Evolutionary conservation across 2,329 filamentous ascomycete species (phyloP).

Genomic region (Balansia obtecta): DNA sequence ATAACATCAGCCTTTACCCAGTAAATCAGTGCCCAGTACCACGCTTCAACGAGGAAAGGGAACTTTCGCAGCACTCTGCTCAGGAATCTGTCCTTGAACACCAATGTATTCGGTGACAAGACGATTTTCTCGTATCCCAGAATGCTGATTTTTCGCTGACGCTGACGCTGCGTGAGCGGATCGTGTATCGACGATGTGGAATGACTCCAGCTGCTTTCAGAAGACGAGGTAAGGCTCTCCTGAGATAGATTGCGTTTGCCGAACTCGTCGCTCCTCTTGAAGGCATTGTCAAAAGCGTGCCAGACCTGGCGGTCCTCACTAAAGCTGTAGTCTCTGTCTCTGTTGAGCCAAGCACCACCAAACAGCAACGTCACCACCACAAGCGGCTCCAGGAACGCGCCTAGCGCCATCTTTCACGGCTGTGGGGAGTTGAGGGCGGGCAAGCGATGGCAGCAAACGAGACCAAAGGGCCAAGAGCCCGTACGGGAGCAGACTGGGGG

Average conservation of each 20-base stretch:
- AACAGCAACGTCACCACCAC: constrained; percentile 30
- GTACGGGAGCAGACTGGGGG: no score
- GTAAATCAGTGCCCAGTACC: constrained; percentile 49
- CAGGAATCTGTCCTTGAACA: constrained; percentile 46
- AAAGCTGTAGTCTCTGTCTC: constrained; percentile 25
- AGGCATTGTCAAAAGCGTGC: constrained; percentile 7
- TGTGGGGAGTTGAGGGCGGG: no score
- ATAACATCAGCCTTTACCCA: constrained; percentile 5
- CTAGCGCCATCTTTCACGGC: constrained; percentile 22
- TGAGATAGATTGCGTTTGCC: constrained; percentile 12
- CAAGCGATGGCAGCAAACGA: no score
- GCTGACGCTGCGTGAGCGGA: constrained; percentile 17
- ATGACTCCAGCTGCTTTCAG: constrained; percentile 12
- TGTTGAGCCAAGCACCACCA: constrained; percentile 31
- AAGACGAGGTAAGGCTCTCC: constrained; percentile 12
- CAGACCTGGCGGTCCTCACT: constrained; percentile 12
- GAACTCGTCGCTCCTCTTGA: constrained; percentile 20
- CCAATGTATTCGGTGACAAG: constrained; percentile 34
- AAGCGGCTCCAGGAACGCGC: constrained; percentile 28
- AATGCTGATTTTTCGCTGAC: constrained; percentile 22
- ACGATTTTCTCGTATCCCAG: constrained; percentile 19
- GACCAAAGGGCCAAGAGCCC: no score
- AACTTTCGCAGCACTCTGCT: constrained; percentile 53
- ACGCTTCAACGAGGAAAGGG: constrained; percentile 62
- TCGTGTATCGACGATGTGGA: constrained; percentile 17